phyloP scores from a whole-genome alignment of 2,329 filamentous ascomycete genomes.

The Botrytis cinerea region DNA sequence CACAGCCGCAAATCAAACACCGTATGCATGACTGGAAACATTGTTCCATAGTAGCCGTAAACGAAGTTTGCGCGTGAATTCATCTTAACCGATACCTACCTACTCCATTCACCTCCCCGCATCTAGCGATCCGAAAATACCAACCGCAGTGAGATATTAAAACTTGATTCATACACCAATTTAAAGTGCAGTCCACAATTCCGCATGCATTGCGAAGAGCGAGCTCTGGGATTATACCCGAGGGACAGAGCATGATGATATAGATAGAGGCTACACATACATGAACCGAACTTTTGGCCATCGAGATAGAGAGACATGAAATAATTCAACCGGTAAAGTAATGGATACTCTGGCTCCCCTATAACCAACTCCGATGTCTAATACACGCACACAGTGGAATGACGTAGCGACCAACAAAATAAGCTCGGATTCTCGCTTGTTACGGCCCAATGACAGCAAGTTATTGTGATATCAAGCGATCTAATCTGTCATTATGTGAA shows the following conservation, averaged over 20 bases:
- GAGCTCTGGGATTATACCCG: not conserved
- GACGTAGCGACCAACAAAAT: not conserved
- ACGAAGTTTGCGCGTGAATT: not conserved
- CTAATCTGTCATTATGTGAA: not conserved
- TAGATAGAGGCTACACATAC: not conserved
- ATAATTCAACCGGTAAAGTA: not conserved
- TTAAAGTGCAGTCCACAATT: not conserved
- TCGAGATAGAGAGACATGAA: not conserved
- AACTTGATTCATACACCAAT: not conserved
- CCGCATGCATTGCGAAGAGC: too few species aligned
- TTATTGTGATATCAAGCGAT: not conserved
- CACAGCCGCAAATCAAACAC: rapidly evolving
- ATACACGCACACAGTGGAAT: not conserved
- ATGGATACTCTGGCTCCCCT: too few species aligned
- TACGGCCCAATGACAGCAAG: not conserved
- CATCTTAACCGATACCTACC: not conserved
- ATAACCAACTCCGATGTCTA: not conserved
- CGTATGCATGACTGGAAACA: not conserved
- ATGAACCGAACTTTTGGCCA: not conserved
- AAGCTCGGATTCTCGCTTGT: not conserved
- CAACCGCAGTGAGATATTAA: not conserved
- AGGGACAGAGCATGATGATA: not conserved
- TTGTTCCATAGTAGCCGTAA: not conserved
- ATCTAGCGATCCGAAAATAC: not conserved
- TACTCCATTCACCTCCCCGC: not conserved